phyloP scores from a whole-genome alignment of 148 eudicot species.

The Diospyros lotus region DNA sequence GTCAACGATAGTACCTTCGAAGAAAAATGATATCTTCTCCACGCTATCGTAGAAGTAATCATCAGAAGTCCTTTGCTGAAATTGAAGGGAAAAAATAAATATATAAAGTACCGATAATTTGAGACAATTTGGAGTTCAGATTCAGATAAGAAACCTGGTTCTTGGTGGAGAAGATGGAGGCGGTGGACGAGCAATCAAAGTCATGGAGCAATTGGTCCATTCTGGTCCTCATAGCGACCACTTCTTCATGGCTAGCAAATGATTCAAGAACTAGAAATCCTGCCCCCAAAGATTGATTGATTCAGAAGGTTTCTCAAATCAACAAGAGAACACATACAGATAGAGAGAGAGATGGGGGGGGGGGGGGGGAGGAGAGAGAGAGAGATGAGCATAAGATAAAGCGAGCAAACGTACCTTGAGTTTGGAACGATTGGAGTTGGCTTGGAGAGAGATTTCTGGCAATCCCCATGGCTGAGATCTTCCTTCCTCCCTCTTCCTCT shows the following conservation, averaged over 20 bases:
- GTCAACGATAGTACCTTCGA: constrained; percentile 55
- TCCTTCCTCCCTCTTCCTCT: background rate
- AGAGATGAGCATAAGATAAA: background rate
- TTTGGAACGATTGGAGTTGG: constrained; percentile 48
- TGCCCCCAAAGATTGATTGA: constrained; percentile 2
- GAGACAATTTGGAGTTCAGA: background rate
- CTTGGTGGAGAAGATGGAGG: constrained; percentile 77
- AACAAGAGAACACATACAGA: background rate
- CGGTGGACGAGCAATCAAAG: constrained; percentile 53
- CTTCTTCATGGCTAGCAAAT: constrained; percentile 54
- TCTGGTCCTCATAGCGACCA: constrained; percentile 51
- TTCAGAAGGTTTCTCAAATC: background rate
- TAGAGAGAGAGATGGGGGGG: background rate
- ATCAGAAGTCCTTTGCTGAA: constrained; percentile 59
- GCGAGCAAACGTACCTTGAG: constrained; percentile 32
- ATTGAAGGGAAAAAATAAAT: constrained; percentile 4
- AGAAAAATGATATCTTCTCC: constrained; percentile 90
- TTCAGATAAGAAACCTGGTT: constrained; percentile 44
- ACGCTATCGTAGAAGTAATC: constrained; percentile 88
- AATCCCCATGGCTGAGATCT: constrained; percentile 32
- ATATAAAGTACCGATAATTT: background rate
- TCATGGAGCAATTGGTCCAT: constrained; percentile 65
- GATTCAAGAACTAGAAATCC: constrained; percentile 84
- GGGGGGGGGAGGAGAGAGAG: background rate
- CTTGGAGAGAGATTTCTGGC: constrained; percentile 36